Evolutionary conservation across 345 rosid species (phyloP).

Genomic region (Populus simonii): DNA sequence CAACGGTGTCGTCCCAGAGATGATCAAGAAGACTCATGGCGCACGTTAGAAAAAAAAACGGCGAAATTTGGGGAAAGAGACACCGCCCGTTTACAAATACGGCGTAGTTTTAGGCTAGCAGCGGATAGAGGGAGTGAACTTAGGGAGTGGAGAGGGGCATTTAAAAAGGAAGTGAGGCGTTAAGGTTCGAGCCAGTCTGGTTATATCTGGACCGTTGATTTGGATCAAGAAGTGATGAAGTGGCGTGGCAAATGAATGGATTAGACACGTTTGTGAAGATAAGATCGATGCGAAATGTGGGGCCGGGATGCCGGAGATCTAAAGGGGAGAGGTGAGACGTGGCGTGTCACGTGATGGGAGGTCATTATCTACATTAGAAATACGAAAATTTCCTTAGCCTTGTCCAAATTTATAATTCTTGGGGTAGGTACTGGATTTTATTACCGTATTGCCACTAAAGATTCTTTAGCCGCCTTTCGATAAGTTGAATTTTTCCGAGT

Average conservation of each 20-base stretch:
- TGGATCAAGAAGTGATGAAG: neutral
- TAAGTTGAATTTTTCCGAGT: neutral
- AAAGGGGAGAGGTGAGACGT: neutral
- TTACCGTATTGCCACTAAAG: neutral
- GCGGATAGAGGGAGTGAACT: neutral
- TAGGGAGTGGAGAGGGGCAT: constrained; percentile 11
- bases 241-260: constrained; percentile 45
- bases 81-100: neutral
- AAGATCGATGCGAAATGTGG: constrained; percentile 35
- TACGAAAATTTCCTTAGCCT: neutral
- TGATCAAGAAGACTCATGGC: constrained; percentile 86
- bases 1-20: constrained; percentile 97
- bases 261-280: constrained; percentile 39
- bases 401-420: neutral
- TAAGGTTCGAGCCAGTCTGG: constrained; percentile 23
- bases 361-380: too few species aligned
- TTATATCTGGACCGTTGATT: constrained; percentile 43
- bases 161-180: constrained; percentile 26
- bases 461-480: constrained; percentile 4
- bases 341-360: constrained; percentile 23
- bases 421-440: neutral
- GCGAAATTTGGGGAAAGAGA: neutral
- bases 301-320: neutral
- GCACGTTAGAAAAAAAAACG: neutral
- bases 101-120: neutral